A percentile compares a stretch with the other conserved stretches of the same genome.
These are phyloP conservation scores for Pseudoperonospora humuli DNA, from an alignment of 352 stramenopile genomes.

Conservation along the genomic window DNA sequence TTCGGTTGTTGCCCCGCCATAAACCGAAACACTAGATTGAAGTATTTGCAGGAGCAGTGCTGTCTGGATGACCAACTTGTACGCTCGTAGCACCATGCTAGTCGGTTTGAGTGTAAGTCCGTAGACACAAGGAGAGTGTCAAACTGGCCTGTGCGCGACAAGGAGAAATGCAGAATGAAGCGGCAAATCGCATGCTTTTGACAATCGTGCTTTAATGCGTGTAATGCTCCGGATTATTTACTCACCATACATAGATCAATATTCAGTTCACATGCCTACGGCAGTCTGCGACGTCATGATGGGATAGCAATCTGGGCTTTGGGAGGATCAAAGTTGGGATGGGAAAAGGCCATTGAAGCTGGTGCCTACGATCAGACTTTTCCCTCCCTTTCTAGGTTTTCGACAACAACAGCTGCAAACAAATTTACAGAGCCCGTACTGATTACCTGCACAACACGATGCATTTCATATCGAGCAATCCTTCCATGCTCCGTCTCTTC, in stretches of 20 bases:
- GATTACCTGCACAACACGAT: no score
- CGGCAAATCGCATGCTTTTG: conserved; percentile 20
- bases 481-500: no score
- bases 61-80: conserved; percentile 13
- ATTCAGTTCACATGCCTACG: conserved; percentile 10
- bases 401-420: no score
- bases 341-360: no score
- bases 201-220: background rate
- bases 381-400: no score
- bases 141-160: conserved; percentile 13
- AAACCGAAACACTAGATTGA: conserved; percentile 4
- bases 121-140: conserved; percentile 2
- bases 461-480: no score
- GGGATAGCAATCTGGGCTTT: no score
- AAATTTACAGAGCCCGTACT: no score
- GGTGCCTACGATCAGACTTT: no score
- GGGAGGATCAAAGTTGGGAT: conserved; percentile 21
- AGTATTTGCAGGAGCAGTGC: conserved; percentile 14
- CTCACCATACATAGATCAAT: background rate
- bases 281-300: conserved; percentile 19
- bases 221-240: conserved; percentile 2
- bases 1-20: conserved; percentile 2
- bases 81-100: conserved; percentile 20
- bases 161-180: conserved; percentile 22
- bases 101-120: background rate